phyloP scores from a whole-genome alignment of 768 basidiomycete genomes.

The Pisolithus sp. region DNA sequence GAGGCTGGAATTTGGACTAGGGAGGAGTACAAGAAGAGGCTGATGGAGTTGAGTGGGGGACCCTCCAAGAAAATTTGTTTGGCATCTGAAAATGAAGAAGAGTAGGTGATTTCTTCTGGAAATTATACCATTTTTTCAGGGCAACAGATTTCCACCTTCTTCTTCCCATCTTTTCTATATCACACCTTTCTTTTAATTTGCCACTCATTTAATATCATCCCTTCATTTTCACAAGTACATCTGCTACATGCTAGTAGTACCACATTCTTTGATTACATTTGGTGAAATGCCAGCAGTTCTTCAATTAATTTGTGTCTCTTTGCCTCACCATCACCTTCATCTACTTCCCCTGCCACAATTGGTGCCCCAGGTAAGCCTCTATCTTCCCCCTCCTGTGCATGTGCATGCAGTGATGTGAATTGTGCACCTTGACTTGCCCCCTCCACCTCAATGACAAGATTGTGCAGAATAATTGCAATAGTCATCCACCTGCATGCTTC shows the following conservation, averaged over 20 bases:
- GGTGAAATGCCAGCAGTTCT: constrained; percentile 4
- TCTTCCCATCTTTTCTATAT: background rate
- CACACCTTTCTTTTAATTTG: background rate
- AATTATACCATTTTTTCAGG: no score
- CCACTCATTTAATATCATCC: background rate
- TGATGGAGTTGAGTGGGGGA: no score
- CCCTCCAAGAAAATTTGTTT: no score
- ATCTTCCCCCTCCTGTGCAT: constrained; percentile 1
- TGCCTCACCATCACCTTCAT: background rate
- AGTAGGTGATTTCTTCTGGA: no score
- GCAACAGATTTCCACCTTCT: no score
- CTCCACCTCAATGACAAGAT: constrained; percentile 30
- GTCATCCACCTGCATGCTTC: constrained; percentile 26
- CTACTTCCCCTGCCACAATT: background rate
- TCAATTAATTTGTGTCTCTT: background rate
- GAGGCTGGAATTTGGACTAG: no score
- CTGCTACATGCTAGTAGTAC: background rate
- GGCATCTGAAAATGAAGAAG: no score
- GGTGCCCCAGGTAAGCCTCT: background rate
- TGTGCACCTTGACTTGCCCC: constrained; percentile 9
- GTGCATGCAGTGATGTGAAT: background rate
- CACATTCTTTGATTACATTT: constrained; percentile 2
- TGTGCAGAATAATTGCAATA: constrained; percentile 31
- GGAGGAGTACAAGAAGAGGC: no score
- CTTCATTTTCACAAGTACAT: background rate